Conservation (phyloP, 768 basidiomycete species). For the Cytidiella melzeri region DNA sequence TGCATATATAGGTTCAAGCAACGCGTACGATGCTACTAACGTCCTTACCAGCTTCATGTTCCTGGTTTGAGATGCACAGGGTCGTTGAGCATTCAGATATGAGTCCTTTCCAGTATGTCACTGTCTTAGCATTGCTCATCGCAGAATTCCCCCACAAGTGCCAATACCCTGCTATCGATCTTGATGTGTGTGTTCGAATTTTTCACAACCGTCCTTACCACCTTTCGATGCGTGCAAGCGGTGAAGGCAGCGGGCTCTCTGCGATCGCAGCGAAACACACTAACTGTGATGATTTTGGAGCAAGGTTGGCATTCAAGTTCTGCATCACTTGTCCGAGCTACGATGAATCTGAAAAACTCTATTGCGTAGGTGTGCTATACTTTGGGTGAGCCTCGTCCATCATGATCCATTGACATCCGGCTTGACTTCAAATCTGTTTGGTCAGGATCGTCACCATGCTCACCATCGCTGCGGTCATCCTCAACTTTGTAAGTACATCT, state of each 20-base stretch:
- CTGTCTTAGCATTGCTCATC: neutral
- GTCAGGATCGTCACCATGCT: constrained; percentile 8
- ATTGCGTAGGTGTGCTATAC: neutral
- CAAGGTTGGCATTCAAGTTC: neutral
- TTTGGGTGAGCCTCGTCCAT: neutral
- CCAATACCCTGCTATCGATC: constrained; percentile 15
- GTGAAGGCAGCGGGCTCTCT: neutral
- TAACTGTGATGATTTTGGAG: neutral
- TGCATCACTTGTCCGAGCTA: too few species aligned
- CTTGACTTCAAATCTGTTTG: neutral
- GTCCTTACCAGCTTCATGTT: constrained; percentile 18
- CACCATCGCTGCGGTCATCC: constrained; percentile 12
- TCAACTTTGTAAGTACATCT: constrained; percentile 13
- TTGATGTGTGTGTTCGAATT: constrained; percentile 18
- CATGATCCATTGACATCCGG: neutral
- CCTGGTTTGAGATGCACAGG: constrained; percentile 14
- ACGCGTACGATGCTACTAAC: too few species aligned
- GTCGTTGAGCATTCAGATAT: constrained; percentile 15
- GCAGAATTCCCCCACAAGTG: constrained; percentile 7
- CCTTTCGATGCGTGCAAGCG: constrained; percentile 15
- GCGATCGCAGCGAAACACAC: neutral
- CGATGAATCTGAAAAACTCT: neutral
- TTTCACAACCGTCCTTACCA: constrained; percentile 13
- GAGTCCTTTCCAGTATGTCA: neutral
- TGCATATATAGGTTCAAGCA: too few species aligned